These are phyloP conservation scores for Tagetes erecta DNA, from an alignment of 129 eudicot species.

Conservation along the genomic window DNA sequence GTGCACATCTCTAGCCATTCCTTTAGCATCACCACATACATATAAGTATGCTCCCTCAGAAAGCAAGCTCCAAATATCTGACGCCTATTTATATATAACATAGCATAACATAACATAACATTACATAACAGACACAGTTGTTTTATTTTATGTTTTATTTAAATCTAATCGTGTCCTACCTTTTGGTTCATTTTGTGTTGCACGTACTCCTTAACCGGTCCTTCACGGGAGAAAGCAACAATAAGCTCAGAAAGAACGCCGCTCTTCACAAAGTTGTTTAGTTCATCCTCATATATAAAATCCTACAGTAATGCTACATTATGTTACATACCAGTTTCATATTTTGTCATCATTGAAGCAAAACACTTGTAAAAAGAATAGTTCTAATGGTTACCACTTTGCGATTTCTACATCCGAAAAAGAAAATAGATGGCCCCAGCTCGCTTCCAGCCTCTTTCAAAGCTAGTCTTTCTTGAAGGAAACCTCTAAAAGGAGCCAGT, in stretches of 20 bases:
- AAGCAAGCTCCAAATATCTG: constrained; percentile 73
- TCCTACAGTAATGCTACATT: constrained; percentile 16
- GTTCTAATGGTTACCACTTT: constrained; percentile 39
- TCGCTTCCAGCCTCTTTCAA: constrained; percentile 55
- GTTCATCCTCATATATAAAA: constrained; percentile 65
- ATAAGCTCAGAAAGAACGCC: constrained; percentile 57
- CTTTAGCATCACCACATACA: constrained; percentile 45
- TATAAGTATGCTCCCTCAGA: constrained; percentile 46
- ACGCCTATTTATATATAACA: constrained; percentile 37
- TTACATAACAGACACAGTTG: background rate
- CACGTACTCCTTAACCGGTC: constrained; percentile 81
- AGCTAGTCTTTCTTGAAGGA: constrained; percentile 82
- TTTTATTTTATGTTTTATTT: background rate
- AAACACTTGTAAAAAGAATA: background rate
- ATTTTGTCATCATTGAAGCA: background rate
- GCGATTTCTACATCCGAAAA: constrained; percentile 85
- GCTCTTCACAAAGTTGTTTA: constrained; percentile 55
- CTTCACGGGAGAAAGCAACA: constrained; percentile 61
- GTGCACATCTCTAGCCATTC: constrained; percentile 54
- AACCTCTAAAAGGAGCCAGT: constrained; percentile 89
- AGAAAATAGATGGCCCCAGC: constrained; percentile 52
- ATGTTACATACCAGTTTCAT: background rate
- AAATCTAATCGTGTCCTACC: constrained; percentile 30
- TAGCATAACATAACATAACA: background rate
- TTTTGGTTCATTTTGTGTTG: constrained; percentile 85